phyloP scores from a whole-genome alignment of 2,329 filamentous ascomycete genomes.

The Colletotrichum sp. region DNA sequence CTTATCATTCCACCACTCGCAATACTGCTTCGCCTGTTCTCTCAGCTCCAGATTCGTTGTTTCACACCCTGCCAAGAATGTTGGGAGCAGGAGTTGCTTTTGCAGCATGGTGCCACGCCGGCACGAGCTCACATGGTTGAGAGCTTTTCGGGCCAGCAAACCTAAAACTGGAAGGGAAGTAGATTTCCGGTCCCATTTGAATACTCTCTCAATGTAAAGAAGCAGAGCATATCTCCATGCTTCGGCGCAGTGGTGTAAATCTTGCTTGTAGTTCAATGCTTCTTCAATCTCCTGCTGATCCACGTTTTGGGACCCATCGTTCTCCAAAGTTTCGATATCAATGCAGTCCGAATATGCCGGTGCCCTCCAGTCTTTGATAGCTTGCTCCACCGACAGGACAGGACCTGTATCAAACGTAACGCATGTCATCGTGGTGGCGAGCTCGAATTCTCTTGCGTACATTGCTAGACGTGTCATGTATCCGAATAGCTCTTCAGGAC shows the following conservation, averaged over 20 bases:
- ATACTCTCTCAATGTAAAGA: slow-evolving; percentile 34
- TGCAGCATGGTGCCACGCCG: slow-evolving; percentile 31
- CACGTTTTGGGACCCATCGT: not conserved
- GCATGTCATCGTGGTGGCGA: slow-evolving; percentile 33
- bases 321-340: not conserved
- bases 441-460: slow-evolving; percentile 31
- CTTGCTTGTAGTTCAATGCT: slow-evolving; percentile 23
- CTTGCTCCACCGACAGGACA: slow-evolving; percentile 23
- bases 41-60: slow-evolving; percentile 26
- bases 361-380: slow-evolving; percentile 24
- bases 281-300: not conserved
- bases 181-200: slow-evolving; percentile 23
- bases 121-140: slow-evolving; percentile 34
- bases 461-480: slow-evolving; percentile 31
- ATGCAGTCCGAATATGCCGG: slow-evolving; percentile 9
- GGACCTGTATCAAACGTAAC: slow-evolving; percentile 29
- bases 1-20: slow-evolving; percentile 33
- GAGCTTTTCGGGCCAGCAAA: slow-evolving; percentile 29
- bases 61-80: slow-evolving; percentile 38
- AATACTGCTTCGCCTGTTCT: slow-evolving; percentile 29
- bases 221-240: slow-evolving; percentile 36
- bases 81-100: slow-evolving; percentile 39
- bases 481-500: slow-evolving; percentile 31
- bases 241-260: slow-evolving; percentile 37
- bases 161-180: slow-evolving; percentile 18